phyloP scores from a whole-genome alignment of 345 rosid species.

The Boechera divaricarpa region DNA sequence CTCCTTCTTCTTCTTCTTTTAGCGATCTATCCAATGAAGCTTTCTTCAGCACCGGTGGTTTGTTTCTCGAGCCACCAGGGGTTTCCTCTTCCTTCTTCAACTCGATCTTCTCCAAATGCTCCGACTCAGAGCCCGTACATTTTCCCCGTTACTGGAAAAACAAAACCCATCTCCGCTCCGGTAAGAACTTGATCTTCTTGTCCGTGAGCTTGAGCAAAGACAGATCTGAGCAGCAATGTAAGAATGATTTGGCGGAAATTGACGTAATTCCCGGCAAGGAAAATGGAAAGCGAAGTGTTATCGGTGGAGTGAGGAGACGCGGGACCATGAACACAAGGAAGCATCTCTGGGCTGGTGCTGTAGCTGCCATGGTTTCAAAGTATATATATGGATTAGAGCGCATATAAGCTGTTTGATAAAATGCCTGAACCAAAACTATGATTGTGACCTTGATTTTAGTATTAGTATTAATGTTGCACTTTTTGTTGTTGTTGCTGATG shows the following conservation, averaged over 20 bases:
- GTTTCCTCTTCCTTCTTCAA: constrained; percentile 53
- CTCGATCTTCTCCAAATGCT: constrained; percentile 46
- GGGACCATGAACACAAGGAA: constrained; percentile 74
- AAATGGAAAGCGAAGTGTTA: constrained; percentile 41
- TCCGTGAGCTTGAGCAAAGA: constrained; percentile 63
- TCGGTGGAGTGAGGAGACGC: constrained; percentile 40
- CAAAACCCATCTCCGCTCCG: constrained; percentile 21
- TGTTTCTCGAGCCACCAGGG: constrained; percentile 59
- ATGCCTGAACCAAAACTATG: constrained; percentile 25
- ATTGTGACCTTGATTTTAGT: neutral
- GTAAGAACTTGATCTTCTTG: constrained; percentile 42
- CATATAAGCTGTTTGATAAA: constrained; percentile 25
- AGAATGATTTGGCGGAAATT: constrained; percentile 41
- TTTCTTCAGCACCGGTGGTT: constrained; percentile 54
- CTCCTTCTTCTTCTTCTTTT: constrained; percentile 30
- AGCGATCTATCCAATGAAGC: constrained; percentile 37
- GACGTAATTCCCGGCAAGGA: constrained; percentile 34
- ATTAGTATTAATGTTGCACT: neutral
- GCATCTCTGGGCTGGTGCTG: constrained; percentile 92
- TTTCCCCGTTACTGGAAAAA: constrained; percentile 31
- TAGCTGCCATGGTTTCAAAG: constrained; percentile 94
- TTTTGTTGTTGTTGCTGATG: constrained; percentile 24
- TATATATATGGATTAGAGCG: constrained; percentile 29
- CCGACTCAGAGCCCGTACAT: constrained; percentile 34
- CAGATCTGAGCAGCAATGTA: constrained; percentile 33